Conservation (phyloP, 768 basidiomycete genomes). For the Tylopilus vinaceipallidus region DNA sequence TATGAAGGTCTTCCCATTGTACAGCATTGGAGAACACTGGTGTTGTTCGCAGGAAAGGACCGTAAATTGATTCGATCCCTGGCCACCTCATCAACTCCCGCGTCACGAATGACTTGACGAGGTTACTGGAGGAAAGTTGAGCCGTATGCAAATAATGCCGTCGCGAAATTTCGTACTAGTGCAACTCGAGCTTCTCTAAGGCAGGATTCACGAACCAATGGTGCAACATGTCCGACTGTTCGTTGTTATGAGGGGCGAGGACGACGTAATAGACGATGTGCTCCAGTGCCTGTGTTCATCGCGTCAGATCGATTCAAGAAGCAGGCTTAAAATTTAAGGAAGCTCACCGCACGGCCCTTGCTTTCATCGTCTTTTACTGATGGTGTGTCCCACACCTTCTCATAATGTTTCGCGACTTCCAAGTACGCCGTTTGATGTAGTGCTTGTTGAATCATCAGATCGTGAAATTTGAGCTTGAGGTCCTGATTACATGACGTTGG, state of each 20-base stretch:
- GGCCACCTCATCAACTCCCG: slow-evolving; percentile 97
- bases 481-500: slow-evolving; percentile 50
- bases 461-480: slow-evolving; percentile 93
- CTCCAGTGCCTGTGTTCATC: slow-evolving; percentile 69
- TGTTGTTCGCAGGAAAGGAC: slow-evolving; percentile 75
- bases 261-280: slow-evolving; percentile 94
- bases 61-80: slow-evolving; percentile 85
- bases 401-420: slow-evolving; percentile 91
- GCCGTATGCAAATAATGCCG: not conserved
- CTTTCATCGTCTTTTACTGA: slow-evolving; percentile 83
- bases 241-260: slow-evolving; percentile 92
- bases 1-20: slow-evolving; percentile 94
- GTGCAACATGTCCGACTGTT: slow-evolving; percentile 96
- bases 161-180: slow-evolving; percentile 58
- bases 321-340: not conserved
- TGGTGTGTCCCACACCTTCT: slow-evolving; percentile 97
- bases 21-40: slow-evolving; percentile 76
- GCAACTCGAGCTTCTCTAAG: slow-evolving; percentile 75
- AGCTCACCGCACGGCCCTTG: slow-evolving; percentile 65
- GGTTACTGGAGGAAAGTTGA: slow-evolving; percentile 55
- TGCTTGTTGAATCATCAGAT: slow-evolving; percentile 94
- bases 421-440: slow-evolving; percentile 83
- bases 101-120: slow-evolving; percentile 92
- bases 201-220: slow-evolving; percentile 79
- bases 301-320: slow-evolving; percentile 1